Evolutionary conservation across 1,284 basidiomycete species (phyloP).

Genomic region (Sanghuangporus weigelae): DNA sequence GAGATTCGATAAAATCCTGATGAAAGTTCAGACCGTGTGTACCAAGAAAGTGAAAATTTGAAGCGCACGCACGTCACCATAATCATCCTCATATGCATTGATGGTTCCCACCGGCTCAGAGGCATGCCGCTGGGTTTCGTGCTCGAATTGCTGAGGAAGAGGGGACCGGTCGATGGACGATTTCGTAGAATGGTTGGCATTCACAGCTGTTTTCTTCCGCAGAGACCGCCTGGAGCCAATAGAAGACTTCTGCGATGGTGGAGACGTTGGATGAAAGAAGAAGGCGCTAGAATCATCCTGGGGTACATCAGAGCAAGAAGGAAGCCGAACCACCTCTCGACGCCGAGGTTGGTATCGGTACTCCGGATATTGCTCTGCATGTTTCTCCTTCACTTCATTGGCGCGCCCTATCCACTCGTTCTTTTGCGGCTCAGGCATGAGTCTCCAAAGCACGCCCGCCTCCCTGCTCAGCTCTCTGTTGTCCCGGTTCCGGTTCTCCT

Average conservation of each 20-base stretch:
- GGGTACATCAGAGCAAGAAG: not conserved
- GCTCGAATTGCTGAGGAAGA: not conserved
- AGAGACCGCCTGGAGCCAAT: not conserved
- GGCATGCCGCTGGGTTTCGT: not conserved
- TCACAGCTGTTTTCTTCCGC: not conserved
- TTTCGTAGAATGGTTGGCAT: not conserved
- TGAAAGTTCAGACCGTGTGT: no score
- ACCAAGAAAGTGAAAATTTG: no score
- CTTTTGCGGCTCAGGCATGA: constrained; percentile 42
- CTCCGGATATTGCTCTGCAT: constrained; percentile 47
- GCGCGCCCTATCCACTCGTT: constrained; percentile 48
- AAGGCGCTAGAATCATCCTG: not conserved
- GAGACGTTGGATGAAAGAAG: not conserved
- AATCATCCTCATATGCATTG: no score
- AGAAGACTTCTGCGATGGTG: not conserved
- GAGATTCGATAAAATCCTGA: no score
- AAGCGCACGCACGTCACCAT: no score
- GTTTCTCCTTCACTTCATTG: constrained; percentile 51
- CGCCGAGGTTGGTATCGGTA: constrained; percentile 49
- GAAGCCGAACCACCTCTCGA: constrained; percentile 28
- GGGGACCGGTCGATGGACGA: not conserved
- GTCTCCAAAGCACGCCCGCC: constrained; percentile 49
- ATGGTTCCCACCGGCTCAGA: no score
- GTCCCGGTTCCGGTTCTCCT: constrained; percentile 37
- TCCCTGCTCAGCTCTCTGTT: constrained; percentile 56